Evolutionary conservation across 345 rosid species (phyloP), one percentile per base, ranked within the genome.

Genomic region (Mallotus nudiflorus): DNA sequence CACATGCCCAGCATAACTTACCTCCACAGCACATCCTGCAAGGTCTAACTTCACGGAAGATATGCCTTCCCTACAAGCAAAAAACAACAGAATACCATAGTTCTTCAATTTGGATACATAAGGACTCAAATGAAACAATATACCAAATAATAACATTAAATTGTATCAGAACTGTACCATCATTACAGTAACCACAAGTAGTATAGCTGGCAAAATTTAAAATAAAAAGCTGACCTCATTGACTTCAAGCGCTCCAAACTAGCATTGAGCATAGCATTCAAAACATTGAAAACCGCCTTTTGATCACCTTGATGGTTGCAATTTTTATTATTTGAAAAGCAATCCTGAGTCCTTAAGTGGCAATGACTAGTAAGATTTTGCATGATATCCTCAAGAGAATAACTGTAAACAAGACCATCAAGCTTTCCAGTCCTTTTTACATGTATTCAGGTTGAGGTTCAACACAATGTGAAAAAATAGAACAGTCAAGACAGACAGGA

Each of bases 181-280:
- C 4, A 9, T 8, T 42, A 9, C 13, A 9, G 14, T 12, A 42
- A 42, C 56, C 13, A 22, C 56, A 52, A n/a, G n/a, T n/a, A n/a
- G n/a, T n/a, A n/a, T n/a, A n/a, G n/a, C n/a, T n/a, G n/a, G n/a
- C n/a, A n/a, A n/a, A n/a, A 4, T 25, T 12, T 3, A 44, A 15
- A 1, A 0, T 19, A 28, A 25, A 69, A 75, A 25, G 51, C 82
- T 62, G 24, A 87, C 92, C 96, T 88, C 87, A 87, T 76, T 1
- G 80, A 78, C 73, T 86, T 81, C 62, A 91, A 74, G 39, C 91
- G 89, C 68, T 89, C 92, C 82, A 91, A 79, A 69, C 82, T 86
- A 51, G 76, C 85, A 79, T 84, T 88, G 27, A 91, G 79, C 72
- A 84, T 81, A 22, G 84, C 78, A 85, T 89, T 89, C 78, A 89